Conservation (phyloP, 352 stramenopile genomes). For the Achlya hypogyna region DNA sequence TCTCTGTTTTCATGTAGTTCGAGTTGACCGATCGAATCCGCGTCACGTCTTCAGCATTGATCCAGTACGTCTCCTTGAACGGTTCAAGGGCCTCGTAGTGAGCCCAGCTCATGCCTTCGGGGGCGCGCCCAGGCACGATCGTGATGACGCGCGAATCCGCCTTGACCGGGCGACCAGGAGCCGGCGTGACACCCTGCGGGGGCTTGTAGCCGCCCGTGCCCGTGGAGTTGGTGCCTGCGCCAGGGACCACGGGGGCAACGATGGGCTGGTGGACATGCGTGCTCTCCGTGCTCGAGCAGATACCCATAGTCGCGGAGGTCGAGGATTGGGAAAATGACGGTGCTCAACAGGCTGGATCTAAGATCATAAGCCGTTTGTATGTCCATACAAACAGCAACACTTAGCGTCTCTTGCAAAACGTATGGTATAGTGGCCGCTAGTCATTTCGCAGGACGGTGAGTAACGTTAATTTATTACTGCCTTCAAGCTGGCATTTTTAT, state of each 20-base stretch:
- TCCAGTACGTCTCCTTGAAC: not conserved
- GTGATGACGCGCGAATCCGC: not conserved
- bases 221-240: not conserved
- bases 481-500: no score
- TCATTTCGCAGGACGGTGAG: no score
- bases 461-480: no score
- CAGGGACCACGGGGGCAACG: not conserved
- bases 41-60: constrained; percentile 3
- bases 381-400: not conserved
- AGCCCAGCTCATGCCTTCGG: not conserved
- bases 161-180: not conserved
- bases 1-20: constrained; percentile 12
- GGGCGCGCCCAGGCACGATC: not conserved
- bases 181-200: no score
- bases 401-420: no score
- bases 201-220: not conserved
- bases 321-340: not conserved
- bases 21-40: not conserved
- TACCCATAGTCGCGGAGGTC: not conserved
- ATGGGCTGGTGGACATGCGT: not conserved
- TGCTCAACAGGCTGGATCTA: no score
- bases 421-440: no score
- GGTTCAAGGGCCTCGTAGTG: constrained; percentile 3
- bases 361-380: no score
- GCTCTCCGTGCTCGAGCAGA: not conserved